Base-by-base conservation (phyloP, 139 green algal genomes). In the Coelastrella sp. region DNA sequence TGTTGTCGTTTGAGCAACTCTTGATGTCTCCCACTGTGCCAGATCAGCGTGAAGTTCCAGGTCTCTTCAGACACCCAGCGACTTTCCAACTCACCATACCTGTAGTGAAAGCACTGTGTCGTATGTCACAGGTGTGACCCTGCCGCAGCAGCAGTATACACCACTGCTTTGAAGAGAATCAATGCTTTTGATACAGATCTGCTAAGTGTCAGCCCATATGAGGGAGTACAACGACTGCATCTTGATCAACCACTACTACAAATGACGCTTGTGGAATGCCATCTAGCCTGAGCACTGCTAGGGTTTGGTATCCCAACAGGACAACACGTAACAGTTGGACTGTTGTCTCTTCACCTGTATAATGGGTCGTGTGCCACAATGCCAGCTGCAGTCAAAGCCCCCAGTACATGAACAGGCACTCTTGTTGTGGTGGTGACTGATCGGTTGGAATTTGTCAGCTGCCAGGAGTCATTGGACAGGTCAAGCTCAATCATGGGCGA, bases 21-120 rank as follows among this genome's bases (percentile, higher is more conserved):
- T 15, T 25, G 8, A 66, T 79, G 27, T 25, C 40, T 34, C n/a
- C 27, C 43, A 1, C 48, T n/a, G 15, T 59, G 60, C 77, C 43
- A 67, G n/a, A 63, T 51, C 8, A 82, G 21, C 15, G 79, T 27
- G 25, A 95, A 94, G 4, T 25, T 32, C 93, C 93, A 96, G 17
- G 60, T 89, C 69, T 96, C 90, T n/a, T 89, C 41, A 1, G 90
- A 67, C 13, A 89, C 88, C 92, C 92, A 96, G 0, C 84, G 81
- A 23, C 79, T 71, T 8, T 90, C 71, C 5, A 88, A 66, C 77
- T 96, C 93, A 35, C 92, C 91, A 84, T 88, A 96, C 50, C 93
- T 94, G 87, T 27, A 63, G 0, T 9, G 17, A 40, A 17, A 11
- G 2, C 48, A 57, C 13, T 37, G 51, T 38, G 23, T 57, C n/a